A percentile compares a stretch with the other conserved stretches of the same genome.
Evolutionary conservation across 768 basidiomycete genomes (phyloP).

Genomic region (Cystofilobasidium capitatum): DNA sequence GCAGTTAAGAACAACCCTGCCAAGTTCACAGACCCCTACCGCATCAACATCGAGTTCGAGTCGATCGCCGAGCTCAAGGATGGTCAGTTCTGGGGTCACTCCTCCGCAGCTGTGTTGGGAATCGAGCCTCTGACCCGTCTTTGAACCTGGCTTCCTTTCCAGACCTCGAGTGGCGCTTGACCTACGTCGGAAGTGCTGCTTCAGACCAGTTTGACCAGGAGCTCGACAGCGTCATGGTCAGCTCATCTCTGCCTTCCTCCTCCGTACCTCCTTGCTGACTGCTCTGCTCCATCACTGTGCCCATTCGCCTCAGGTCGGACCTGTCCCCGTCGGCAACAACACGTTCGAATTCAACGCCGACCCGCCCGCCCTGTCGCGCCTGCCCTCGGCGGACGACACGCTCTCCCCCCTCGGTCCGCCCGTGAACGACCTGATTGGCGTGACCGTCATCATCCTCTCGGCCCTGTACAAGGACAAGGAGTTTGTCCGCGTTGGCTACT

Average conservation of each 20-base stretch:
- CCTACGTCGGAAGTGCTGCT: slow-evolving; percentile 90
- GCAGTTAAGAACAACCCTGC: slow-evolving; percentile 35
- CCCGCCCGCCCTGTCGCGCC: slow-evolving; percentile 70
- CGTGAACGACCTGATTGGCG: slow-evolving; percentile 60
- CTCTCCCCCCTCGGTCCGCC: slow-evolving; percentile 76
- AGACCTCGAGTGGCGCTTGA: slow-evolving; percentile 98
- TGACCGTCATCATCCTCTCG: slow-evolving; percentile 92
- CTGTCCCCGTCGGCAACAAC: slow-evolving; percentile 92
- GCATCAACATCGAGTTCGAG: slow-evolving; percentile 92
- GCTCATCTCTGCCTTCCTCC: slow-evolving; percentile 6
- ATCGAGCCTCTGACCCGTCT: background rate
- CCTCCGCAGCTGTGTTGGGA: background rate
- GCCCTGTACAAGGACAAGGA: slow-evolving; percentile 94
- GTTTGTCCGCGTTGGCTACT: slow-evolving; percentile 98
- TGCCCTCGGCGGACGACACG: slow-evolving; percentile 59
- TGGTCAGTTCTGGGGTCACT: slow-evolving; percentile 46
- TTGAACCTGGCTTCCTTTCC: background rate
- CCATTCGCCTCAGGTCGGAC: slow-evolving; percentile 53
- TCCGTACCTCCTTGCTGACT: background rate
- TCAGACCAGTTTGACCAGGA: slow-evolving; percentile 90
- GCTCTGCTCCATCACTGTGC: background rate
- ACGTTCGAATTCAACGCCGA: slow-evolving; percentile 91
- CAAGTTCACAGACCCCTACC: slow-evolving; percentile 79
- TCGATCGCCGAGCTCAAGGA: slow-evolving; percentile 85
- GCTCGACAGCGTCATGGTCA: slow-evolving; percentile 77